A percentile compares a stretch with the other conserved stretches of the same genome.
phyloP scores from a whole-genome alignment of 148 eudicot genomes.

The Rhododendron kiyosumense region DNA sequence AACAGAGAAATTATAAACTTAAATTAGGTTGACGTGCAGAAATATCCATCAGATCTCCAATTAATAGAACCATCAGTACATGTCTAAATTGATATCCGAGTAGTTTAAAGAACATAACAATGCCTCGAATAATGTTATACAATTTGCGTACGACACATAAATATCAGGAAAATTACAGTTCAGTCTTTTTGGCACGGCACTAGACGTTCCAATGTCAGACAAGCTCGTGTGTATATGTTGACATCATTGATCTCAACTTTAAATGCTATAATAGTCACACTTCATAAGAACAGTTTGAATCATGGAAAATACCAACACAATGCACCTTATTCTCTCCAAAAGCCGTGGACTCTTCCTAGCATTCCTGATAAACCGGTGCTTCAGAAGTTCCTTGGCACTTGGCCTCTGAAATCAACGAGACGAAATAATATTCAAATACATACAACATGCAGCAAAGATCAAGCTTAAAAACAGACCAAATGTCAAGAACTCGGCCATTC shows the following conservation, averaged over 20 bases:
- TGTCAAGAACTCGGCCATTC: neutral
- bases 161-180: neutral
- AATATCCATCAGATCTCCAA: constrained; percentile 1
- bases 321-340: constrained; percentile 87
- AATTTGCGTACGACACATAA: neutral
- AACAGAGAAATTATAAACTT: neutral
- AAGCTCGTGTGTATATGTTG: neutral
- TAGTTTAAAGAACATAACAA: neutral
- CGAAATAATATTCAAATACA: neutral
- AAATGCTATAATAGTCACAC: neutral
- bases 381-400: constrained; percentile 90
- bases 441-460: neutral
- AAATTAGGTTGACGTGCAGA: neutral
- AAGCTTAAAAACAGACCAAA: neutral
- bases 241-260: neutral
- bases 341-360: constrained; percentile 88
- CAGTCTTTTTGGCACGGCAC: neutral
- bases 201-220: neutral
- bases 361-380: constrained; percentile 79
- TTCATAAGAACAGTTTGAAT: neutral
- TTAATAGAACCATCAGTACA: neutral
- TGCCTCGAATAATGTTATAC: neutral
- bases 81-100: neutral
- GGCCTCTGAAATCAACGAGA: constrained; percentile 59
- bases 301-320: constrained; percentile 1